Base-by-base conservation (phyloP, 257 asterid genomes). In the Solanum neorickii region DNA sequence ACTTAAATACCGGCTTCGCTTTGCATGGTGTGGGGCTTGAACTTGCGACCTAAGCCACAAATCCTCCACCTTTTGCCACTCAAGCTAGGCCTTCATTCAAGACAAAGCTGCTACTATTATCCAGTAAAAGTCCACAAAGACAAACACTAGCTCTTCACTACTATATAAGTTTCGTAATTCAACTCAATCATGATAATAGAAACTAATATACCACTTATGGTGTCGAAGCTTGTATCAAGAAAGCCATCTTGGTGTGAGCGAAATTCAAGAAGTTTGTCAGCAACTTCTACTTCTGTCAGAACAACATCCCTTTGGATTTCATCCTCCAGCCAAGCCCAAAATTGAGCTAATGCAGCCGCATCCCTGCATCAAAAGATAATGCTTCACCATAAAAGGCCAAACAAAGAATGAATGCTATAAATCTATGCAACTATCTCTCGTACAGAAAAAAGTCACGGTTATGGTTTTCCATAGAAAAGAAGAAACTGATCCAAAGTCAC, bases 311-410 rank as follows among this genome's bases (percentile, higher is more conserved):
- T 91, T 68, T 86, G 42, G 49, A 97, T 92, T 91, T 95, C 95
- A 78, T 94, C 96, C 93, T 97, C 99, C 88, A 97, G 92, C 98
- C 99, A 97, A 33, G 94, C 93, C 98, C 99, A 97, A 89, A 97
- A 96, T 65, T 96, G 95, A 75, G 98, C 98, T 86, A 97, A 92
- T 87, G 98, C 99, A 77, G 98, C 98, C 31, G 98, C 99, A 90
- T 97, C 99, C 92, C 99, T 96, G 88, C 88, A 91, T 44, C 89
- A 83, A 88, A 60, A 44, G 66, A 52, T 18, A 49, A 29, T 80
- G 69, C 85, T 49, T 49, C 69, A 49, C 68, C 69, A 47, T 29
- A 25, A 18, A 29, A 5, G 20, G 68, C 25, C 69, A 80, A 47
- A 15, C 12, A 78, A 46, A 15, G 25, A 78, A 29, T 80, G 85